Percentiles rank a stretch among this genome's conserved stretches.
phyloP scores from a whole-genome alignment of 2,329 filamentous ascomycete genomes.

The Apiospora koreana region DNA sequence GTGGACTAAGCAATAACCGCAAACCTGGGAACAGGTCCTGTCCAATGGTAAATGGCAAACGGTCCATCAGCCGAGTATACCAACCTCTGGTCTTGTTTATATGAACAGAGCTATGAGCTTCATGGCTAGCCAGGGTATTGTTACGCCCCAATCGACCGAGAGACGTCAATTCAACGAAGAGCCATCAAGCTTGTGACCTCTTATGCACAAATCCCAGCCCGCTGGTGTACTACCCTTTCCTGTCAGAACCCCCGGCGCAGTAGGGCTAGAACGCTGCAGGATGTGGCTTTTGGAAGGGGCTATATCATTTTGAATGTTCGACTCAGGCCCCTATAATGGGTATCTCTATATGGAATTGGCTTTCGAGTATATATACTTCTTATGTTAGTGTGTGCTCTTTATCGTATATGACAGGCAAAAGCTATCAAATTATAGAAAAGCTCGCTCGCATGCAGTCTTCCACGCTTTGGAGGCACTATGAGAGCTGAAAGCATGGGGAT shows the following conservation, averaged over 20 bases:
- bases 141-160: too few species aligned
- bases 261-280: neutral
- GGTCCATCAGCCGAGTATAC: neutral
- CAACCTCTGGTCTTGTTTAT: neutral
- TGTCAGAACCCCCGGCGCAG: neutral
- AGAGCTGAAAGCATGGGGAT: neutral
- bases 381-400: neutral
- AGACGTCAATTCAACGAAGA: too few species aligned
- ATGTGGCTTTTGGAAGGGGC: neutral
- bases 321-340: neutral
- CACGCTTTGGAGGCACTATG: neutral
- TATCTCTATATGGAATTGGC: neutral
- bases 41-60: neutral
- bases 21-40: neutral
- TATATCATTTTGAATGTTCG: too few species aligned
- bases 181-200: too few species aligned
- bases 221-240: neutral
- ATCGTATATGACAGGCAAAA: neutral
- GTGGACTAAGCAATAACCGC: neutral
- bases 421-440: neutral
- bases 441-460: neutral
- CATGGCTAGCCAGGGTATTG: neutral
- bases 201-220: neutral
- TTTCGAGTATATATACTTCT: neutral
- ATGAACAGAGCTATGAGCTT: neutral